These are phyloP conservation scores for Phialophora tarda DNA, from an alignment of 2,329 filamentous ascomycete genomes.

Conservation along the genomic window DNA sequence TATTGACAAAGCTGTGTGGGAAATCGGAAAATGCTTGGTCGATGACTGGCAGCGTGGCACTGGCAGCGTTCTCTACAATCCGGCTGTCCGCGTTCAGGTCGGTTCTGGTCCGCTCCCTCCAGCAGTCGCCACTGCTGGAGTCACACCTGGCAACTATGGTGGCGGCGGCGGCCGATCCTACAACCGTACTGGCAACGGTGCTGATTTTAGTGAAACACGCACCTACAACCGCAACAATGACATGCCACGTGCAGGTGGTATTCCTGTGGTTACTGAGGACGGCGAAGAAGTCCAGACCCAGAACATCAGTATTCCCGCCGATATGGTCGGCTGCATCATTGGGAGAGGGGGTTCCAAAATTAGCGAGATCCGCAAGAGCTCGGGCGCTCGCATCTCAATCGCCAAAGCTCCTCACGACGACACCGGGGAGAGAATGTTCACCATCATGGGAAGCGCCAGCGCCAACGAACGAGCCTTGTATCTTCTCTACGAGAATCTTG, in stretches of 20 bases:
- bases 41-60: constrained; percentile 98
- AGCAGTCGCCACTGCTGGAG: constrained; percentile 52
- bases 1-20: constrained; percentile 95
- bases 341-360: constrained; percentile 95
- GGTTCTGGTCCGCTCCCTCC: constrained; percentile 60
- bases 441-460: constrained; percentile 92
- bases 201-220: constrained; percentile 89
- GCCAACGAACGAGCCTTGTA: constrained; percentile 96
- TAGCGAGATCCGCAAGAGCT: constrained; percentile 96
- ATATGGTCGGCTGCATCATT: constrained; percentile 99
- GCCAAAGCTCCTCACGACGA: constrained; percentile 97
- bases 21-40: constrained; percentile 97
- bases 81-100: constrained; percentile 82
- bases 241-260: constrained; percentile 59
- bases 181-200: constrained; percentile 93
- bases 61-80: constrained; percentile 97
- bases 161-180: constrained; percentile 71
- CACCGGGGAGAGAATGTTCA: constrained; percentile 99
- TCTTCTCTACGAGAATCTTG: constrained; percentile 96
- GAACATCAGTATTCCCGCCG: constrained; percentile 98
- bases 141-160: constrained; percentile 51
- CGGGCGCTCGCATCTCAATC: constrained; percentile 95
- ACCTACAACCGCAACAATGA: constrained; percentile 80
- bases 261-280: constrained; percentile 89
- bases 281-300: constrained; percentile 98